phyloP scores from a whole-genome alignment of 352 stramenopile species.

The Phytophthora rubi region DNA sequence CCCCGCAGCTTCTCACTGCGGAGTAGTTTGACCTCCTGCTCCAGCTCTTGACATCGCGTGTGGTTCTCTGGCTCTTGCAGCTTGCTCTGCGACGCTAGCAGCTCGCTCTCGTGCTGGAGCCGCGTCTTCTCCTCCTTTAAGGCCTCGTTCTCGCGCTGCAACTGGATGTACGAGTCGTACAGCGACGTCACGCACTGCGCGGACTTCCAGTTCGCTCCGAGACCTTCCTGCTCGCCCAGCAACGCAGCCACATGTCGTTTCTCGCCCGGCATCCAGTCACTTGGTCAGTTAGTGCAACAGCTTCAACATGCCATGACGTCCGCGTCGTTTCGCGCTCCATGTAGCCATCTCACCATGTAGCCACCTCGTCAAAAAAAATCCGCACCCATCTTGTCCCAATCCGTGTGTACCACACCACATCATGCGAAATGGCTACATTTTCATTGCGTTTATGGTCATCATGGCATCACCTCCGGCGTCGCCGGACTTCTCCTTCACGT shows the following conservation, averaged over 20 bases:
- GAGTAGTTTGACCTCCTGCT: slow-evolving; percentile 61
- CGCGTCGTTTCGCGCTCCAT: not conserved
- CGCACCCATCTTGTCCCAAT: not conserved
- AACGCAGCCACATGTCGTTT: slow-evolving; percentile 20
- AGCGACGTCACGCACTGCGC: slow-evolving; percentile 78
- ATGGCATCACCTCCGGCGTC: slow-evolving; percentile 17
- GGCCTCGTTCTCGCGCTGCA: slow-evolving; percentile 57
- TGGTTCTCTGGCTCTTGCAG: slow-evolving; percentile 23
- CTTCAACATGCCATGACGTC: slow-evolving; percentile 11
- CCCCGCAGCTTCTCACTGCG: slow-evolving; percentile 54
- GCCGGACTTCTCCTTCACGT: slow-evolving; percentile 36
- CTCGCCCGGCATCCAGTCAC: slow-evolving; percentile 25
- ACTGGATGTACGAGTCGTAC: slow-evolving; percentile 73
- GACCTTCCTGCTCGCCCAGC: slow-evolving; percentile 20
- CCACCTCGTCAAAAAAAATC: not conserved
- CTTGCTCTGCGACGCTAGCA: slow-evolving; percentile 8
- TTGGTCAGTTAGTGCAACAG: slow-evolving; percentile 12
- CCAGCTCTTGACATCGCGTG: slow-evolving; percentile 25
- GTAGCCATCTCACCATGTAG: not conserved
- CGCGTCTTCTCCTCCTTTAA: slow-evolving; percentile 27
- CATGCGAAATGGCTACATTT: slow-evolving; percentile 15
- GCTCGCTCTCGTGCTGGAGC: slow-evolving; percentile 23
- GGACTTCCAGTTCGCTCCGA: slow-evolving; percentile 71
- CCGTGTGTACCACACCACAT: not conserved
- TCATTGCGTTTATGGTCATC: not conserved